Base-by-base conservation (phyloP, 2,329 filamentous ascomycete species). In the Colletotrichum lupini region DNA sequence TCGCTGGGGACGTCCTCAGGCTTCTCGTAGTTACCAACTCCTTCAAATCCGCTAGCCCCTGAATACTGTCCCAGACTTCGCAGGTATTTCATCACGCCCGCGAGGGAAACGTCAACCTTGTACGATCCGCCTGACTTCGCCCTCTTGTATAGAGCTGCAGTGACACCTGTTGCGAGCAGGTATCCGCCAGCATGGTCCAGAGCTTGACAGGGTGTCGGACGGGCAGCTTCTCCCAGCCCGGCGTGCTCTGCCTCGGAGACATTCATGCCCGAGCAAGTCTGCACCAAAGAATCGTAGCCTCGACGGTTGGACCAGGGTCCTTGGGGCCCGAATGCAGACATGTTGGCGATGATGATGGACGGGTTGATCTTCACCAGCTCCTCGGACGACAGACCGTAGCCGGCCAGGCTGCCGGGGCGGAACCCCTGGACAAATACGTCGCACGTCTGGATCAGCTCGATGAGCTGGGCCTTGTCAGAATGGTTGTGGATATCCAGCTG, bases 131-230 rank as follows among this genome's bases (percentile, higher is more conserved):
- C 87, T 22, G 83, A 81, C 0, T 75, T 80, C 0, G 83, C 83
- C 16, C 85, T 82, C 62, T 83, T 83, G 72, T 88, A 87, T 5
- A 91, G 56, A 0, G 89, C 88, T 0, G 88, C 85, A 28, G 83
- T 79, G 2, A 91, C 83, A 0, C 89, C 88, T 0, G 87, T 80
- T 0, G 89, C 88, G 0, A 91, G 82, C 24, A 91, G 81, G 67
- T 88, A 91, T 0, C 89, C 89, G 0, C 83, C 83, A 0, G 84
- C 87, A 73, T 91, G 88, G 76, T 91, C 89, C 0, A 91, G 82
- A 0, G 86, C 88, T 78, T 91, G 89, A 67, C 86, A 89, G 0
- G 89, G 89, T 37, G 85, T 80, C 0, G 84, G 79, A 1, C 83
- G 82, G 0, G 85, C 84, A 0, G 80, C 67, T 59, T 85, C 84